Evolutionary conservation across 2,329 filamentous ascomycete genomes (phyloP), one percentile per base, ranked within the genome.

Genomic region (Cladobotryum mycophilum): DNA sequence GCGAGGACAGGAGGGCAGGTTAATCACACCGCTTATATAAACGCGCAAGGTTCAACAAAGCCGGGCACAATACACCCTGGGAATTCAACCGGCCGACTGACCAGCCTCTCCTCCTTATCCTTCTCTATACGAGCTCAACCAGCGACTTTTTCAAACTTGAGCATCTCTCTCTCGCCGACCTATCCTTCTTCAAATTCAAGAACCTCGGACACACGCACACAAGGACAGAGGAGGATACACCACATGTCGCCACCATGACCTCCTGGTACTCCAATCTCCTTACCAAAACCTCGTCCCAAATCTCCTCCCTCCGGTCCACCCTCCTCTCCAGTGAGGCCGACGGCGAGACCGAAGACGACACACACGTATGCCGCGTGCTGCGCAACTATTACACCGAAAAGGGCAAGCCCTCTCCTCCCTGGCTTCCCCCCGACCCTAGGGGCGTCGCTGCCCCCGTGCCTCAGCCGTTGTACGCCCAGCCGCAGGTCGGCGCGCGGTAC

Each of bases 381-480:
- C 87, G 93, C 61, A 86, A 84, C 60, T 96, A 97, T 78, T 97
- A 99, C 76, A 81, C 76, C 47, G 91, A 97, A 68, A 93, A 95
- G 64, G 88, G 86, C 59, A 84, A 85, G 18, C 77, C 83, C 2
- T 87, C 91, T 56, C 93, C 93, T 1, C 71, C 76, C 59, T 97
- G 93, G 92, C 84, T 97, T 7, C 89, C 91, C 7, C 85, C 88
- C 5, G 89, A 96, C 67, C 91, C 89, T n/a, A 92, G 89, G 69
- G 67, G 66, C 11, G 52, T 61, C 42, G 81, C 80, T 4, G 82
- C 82, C 40, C 76, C 78, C 36, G 74, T 79, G 34, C 68, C 72
- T 44, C 73, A 78, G 56, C 67, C 80, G 51, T 65, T 82, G 55
- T 75, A 80, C 68, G 70, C 78, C 56, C 67, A 78, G 66, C 64